Percentiles rank a stretch among this genome's conserved stretches.
Evolutionary conservation across 2,329 filamentous ascomycete genomes (phyloP).

Genomic region (Ophiostoma fasciatum): DNA sequence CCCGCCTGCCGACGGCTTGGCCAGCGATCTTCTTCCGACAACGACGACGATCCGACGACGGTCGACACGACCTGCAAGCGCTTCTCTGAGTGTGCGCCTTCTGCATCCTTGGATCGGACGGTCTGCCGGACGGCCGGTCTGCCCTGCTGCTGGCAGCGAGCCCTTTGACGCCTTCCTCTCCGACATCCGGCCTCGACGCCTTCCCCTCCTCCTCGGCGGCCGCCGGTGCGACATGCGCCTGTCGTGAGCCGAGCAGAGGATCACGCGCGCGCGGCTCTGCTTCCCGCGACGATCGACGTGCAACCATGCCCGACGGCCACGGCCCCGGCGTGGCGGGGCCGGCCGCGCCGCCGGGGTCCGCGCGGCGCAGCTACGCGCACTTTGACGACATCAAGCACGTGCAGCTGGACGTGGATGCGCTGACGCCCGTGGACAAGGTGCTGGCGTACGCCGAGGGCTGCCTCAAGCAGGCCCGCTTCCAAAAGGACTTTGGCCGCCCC

Average conservation of each 20-base stretch:
- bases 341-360: neutral
- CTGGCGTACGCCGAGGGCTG: constrained; percentile 37
- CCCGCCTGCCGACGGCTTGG: too few relatives aligned
- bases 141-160: too few relatives aligned
- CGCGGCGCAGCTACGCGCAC: constrained; percentile 7
- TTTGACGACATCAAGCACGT: constrained; percentile 11
- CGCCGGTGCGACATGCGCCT: neutral
- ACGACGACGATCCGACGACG: too few relatives aligned
- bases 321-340: neutral
- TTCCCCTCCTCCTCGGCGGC: too few relatives aligned
- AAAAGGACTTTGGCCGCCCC: constrained; percentile 47
- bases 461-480: constrained; percentile 45
- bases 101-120: too few relatives aligned
- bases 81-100: too few relatives aligned
- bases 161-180: too few relatives aligned
- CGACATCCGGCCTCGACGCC: too few relatives aligned
- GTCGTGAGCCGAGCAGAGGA: neutral
- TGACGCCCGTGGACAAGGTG: constrained; percentile 37
- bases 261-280: too few relatives aligned
- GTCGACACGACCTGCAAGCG: too few relatives aligned
- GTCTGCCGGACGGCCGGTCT: too few relatives aligned
- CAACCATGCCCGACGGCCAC: constrained; percentile 3
- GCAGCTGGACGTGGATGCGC: constrained; percentile 27
- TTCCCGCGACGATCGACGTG: constrained; percentile 9
- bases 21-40: too few relatives aligned